Conservation (phyloP, 2,329 filamentous ascomycete species). For the Paramyrothecium roridum region DNA sequence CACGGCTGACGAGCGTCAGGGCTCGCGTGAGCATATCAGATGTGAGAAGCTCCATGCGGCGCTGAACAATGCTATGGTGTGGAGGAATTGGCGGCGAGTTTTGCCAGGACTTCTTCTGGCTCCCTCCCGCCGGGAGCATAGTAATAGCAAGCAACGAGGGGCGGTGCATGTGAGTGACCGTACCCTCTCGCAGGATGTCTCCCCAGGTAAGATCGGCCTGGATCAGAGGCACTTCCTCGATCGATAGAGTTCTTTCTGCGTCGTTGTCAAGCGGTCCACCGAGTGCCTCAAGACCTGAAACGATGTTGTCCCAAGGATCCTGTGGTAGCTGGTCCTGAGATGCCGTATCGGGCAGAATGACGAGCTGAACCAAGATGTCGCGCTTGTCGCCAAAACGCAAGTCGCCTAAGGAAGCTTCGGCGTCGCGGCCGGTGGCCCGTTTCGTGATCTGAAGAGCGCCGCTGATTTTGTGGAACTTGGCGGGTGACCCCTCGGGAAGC, state of each 20-base stretch:
- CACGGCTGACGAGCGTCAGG: slow-evolving; percentile 82
- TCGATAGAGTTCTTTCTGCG: slow-evolving; percentile 75
- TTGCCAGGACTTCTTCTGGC: slow-evolving; percentile 63
- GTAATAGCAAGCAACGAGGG: slow-evolving; percentile 93
- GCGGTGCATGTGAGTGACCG: slow-evolving; percentile 78
- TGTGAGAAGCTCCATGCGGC: slow-evolving; percentile 94
- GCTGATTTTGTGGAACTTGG: slow-evolving; percentile 98
- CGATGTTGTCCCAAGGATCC: slow-evolving; percentile 95
- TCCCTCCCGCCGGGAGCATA: slow-evolving; percentile 72
- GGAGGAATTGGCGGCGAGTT: slow-evolving; percentile 82
- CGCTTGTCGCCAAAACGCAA: slow-evolving; percentile 91
- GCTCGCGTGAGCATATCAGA: slow-evolving; percentile 97
- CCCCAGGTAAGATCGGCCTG: slow-evolving; percentile 93
- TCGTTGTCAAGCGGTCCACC: slow-evolving; percentile 85
- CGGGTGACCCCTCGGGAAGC: slow-evolving; percentile 91
- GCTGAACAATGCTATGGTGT: slow-evolving; percentile 90
- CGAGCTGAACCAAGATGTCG: slow-evolving; percentile 90
- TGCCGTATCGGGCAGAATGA: slow-evolving; percentile 82
- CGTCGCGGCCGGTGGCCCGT: slow-evolving; percentile 89
- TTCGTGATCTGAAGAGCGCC: slow-evolving; percentile 95
- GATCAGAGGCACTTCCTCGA: slow-evolving; percentile 92
- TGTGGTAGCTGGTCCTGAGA: slow-evolving; percentile 82
- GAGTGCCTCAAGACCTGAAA: slow-evolving; percentile 90
- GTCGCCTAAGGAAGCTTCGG: slow-evolving; percentile 88
- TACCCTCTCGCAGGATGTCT: slow-evolving; percentile 87